Base-by-base conservation (phyloP, 1,139 yeast species). In the Hanseniaspora uvarum region DNA sequence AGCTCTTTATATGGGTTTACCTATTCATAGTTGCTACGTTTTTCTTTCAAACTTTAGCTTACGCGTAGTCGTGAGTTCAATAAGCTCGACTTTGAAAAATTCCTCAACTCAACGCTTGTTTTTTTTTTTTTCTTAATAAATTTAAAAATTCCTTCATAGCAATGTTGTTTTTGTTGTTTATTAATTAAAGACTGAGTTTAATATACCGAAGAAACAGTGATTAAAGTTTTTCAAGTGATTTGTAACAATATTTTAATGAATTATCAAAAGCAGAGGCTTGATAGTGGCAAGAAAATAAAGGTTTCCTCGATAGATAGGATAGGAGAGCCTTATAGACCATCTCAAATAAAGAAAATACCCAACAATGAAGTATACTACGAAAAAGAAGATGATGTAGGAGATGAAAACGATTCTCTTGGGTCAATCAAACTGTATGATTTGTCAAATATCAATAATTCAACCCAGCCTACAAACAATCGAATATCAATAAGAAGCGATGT, bases 101-200 rank as follows among this genome's bases (percentile, higher is more conserved):
- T 36, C 23, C 8, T 16, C 23, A 36, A 5, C 5, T 6, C 24
- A 5, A 19, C 12, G 26, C 8, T 37, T 3, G 10, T 26, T 41
- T 26, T 26, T n/a, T 26, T 10, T 11, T 28, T 49, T 40, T 23
- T 28, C 23, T 40, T 40, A 21, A 16, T 18, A 7, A 5, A 14
- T 40, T 26, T 45, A n/a, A 61, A 37, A 16, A 16, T 28, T n/a
- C 8, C 8, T 26, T 16, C n/a, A 16, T 40, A 38, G 66, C 65
- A 87, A 16, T 8, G 7, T 16, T 46, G 34, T 46, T 16, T 23
- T 46, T 30, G 12, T 26, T 14, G 24, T 36, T 46, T 5, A 24
- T 34, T 46, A 26, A 16, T 21, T 37, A 31, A 37, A 28, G 43
- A 30, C 10, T 14, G 1, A 6, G 21, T 16, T 5, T 23, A 5